Evolutionary conservation across 768 basidiomycete genomes (phyloP), one percentile per base, ranked within the genome.

Genomic region (Mycena albidolilacea): DNA sequence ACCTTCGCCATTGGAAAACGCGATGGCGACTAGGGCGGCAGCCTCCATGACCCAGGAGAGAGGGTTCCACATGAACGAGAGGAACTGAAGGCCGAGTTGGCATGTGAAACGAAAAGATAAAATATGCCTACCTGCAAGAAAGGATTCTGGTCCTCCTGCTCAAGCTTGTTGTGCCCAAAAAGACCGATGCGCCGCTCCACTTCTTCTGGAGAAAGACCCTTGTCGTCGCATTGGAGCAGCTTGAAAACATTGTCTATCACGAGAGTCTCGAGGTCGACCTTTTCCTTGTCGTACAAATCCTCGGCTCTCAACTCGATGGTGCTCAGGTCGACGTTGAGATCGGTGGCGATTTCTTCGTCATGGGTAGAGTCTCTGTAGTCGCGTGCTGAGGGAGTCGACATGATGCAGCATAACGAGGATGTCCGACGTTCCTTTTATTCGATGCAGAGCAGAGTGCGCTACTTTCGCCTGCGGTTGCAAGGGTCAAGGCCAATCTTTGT

Each of bases 21-120:
- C 96, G 82, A 99, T 99, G 58, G 97, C 97, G 75, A 97, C 96
- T 35, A 96, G 88, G 10, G 95, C 95, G 50, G 97, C 97, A 72
- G 93, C 96, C 84, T 99, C 97, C 97, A 99, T 99, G 84, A 99
- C 97, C 97, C 97, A 99, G 46, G 97, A 99, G 17, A 99, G 88
- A 57, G 97, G 97, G 86, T 99, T 99, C 97, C 97, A 99, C 97
- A 98, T 99, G 90, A 99, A 99, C 81, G 92, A 92, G 77, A 96
- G 85, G 84, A 97, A 96, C 94, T 95, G 41, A 38, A 35, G 39
- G 37, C 17, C 57, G 7, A 66, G 67, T 64, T 23, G 23, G 59
- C 21, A 43, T 23, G 21, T 41, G 59, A 30, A 61, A 55, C 9
- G 61, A 48, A 70, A 30, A 38, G 67, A 44, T 41, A 21, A 7